Evolutionary conservation across 805 yeast genomes (phyloP), one percentile per base, ranked within the genome.

Genomic region (Trichomonascus vanleenenianus): DNA sequence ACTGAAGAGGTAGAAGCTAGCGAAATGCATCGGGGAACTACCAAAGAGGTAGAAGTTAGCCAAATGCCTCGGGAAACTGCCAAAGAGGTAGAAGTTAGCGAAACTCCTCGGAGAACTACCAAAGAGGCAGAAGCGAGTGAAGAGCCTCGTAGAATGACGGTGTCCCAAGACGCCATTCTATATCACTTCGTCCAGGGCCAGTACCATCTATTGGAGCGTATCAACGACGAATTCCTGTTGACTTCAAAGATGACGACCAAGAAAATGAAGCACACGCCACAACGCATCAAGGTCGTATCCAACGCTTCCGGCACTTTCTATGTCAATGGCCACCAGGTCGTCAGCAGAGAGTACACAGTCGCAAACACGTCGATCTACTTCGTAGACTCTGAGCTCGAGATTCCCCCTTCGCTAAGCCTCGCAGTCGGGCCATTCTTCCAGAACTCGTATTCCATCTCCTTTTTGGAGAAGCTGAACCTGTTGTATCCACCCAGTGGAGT

Each of bases 331-430:
- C 79, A 74, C 30, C 58, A 64, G n/a, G 65, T 83, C 1, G 48
- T 58, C 19, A 58, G 69, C 0, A 65, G 67, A 1, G 76, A 76
- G 2, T 68, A 71, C 38, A 53, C 55, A 7, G 68, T 85, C 16
- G 89, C 83, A 0, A 77, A 80, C 50, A 78, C 87, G 1, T 59
- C 75, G n/a, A 80, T 88, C 4, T 85, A 81, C 53, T 60, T 81
- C 2, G 67, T 83, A 1, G 77, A 79, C 48, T 80, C 78, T 12
- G 80, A 78, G 27, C 54, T 85, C 10, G 61, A 73, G 9, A 59
- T 81, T 1, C 97, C 97, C 0, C 64, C 74, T 1, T 76, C 78
- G 27, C 65, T 89, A 37, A 72, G 81, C 25, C 68, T 76, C 32
- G 75, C 91, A 0, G 72, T 88, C 16, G 83, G 83, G 2, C 79